Evolutionary conservation across 1,139 yeast genomes (phyloP).

Genomic region (Insectozyma bohioensis): DNA sequence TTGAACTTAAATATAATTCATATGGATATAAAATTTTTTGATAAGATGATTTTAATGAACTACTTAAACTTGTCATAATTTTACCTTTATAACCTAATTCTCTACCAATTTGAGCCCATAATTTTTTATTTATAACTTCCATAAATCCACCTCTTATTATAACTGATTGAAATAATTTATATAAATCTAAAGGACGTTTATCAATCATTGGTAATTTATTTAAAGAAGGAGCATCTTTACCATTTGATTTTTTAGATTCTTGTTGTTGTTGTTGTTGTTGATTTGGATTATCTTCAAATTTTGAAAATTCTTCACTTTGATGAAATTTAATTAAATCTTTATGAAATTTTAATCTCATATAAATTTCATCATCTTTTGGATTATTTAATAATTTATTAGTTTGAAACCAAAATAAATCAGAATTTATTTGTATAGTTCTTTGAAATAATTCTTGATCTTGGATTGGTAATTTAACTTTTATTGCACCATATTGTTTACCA

Average conservation of each 20-base stretch:
- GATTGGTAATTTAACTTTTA: constrained; percentile 62
- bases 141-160: constrained; percentile 58
- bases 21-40: constrained; percentile 36
- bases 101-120: constrained; percentile 70
- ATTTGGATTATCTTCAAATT: constrained; percentile 7
- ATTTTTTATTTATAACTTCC: constrained; percentile 51
- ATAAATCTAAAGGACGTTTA: constrained; percentile 56
- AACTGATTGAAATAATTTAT: constrained; percentile 50
- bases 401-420: constrained; percentile 17
- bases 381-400: constrained; percentile 21
- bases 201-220: constrained; percentile 53
- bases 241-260: not conserved
- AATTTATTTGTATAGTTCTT: constrained; percentile 14
- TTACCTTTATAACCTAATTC: constrained; percentile 68
- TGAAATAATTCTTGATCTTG: constrained; percentile 28
- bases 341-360: constrained; percentile 30
- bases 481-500: constrained; percentile 66
- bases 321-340: constrained; percentile 23
- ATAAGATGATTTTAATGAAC: constrained; percentile 63
- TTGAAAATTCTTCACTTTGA: constrained; percentile 12
- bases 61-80: constrained; percentile 65
- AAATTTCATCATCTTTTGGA: constrained; percentile 30
- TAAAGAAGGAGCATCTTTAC: constrained; percentile 7
- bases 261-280: constrained; percentile 1
- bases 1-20: constrained; percentile 24